A percentile compares a stretch with the other conserved stretches of the same genome.
phyloP scores from a whole-genome alignment of 2,329 filamentous ascomycete genomes.

The Fulvia fulva region DNA sequence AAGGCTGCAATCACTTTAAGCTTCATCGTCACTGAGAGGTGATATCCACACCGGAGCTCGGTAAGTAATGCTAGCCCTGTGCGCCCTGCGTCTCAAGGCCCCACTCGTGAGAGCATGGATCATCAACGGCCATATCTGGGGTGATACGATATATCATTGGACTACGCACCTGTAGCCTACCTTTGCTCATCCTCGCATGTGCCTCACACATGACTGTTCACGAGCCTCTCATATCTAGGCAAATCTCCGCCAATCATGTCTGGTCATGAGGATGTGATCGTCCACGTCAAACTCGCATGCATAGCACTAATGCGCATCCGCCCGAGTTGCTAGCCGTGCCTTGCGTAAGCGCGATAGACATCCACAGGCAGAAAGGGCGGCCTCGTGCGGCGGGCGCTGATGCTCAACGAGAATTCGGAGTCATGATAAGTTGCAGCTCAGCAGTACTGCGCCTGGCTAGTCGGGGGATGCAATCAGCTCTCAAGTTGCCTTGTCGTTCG shows the following conservation, averaged over 20 bases:
- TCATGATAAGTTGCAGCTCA: not conserved
- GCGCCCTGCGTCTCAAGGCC: not conserved
- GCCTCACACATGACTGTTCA: not conserved
- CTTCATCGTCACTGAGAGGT: too few species aligned
- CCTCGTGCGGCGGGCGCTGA: not conserved
- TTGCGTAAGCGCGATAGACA: constrained; percentile 17
- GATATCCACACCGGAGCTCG: not conserved
- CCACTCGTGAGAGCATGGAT: not conserved
- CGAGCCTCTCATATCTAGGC: not conserved
- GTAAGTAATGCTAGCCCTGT: not conserved
- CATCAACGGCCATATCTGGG: not conserved
- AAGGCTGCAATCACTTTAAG: not conserved
- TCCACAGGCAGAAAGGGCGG: constrained; percentile 1
- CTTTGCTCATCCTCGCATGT: not conserved
- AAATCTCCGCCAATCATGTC: not conserved
- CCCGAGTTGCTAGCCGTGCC: constrained; percentile 8
- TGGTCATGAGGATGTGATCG: not conserved
- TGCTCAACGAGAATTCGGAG: not conserved
- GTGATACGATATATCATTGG: too few species aligned
- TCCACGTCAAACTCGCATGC: constrained; percentile 11
- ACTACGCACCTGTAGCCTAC: not conserved
- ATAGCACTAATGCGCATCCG: constrained; percentile 3
- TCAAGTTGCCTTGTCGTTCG: constrained; percentile 3
- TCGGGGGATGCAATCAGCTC: not conserved
- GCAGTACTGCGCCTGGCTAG: not conserved